These are phyloP conservation scores for Lolium multiflorum DNA, from an alignment of 176 grass and related monocot genomes.

Conservation along the genomic window DNA sequence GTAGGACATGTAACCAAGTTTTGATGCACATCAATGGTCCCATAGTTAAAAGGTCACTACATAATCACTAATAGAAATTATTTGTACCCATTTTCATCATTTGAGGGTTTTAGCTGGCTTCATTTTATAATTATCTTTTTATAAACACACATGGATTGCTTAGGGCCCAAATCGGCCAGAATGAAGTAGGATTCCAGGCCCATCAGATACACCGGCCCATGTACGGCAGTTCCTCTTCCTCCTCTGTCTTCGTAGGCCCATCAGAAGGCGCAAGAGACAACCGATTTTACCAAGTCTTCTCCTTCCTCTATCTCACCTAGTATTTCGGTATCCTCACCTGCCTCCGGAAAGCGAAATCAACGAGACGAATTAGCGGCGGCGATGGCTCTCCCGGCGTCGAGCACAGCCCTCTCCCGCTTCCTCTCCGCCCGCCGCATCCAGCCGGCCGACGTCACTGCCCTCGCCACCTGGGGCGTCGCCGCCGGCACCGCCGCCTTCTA, in stretches of 20 bases:
- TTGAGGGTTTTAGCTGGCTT: too few relatives aligned
- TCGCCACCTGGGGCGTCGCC: slow-evolving; percentile 76
- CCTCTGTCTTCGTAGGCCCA: not conserved
- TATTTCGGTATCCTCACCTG: not conserved
- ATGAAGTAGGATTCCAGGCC: not conserved
- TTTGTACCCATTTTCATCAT: too few relatives aligned
- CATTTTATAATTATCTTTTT: too few relatives aligned
- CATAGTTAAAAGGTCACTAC: too few relatives aligned
- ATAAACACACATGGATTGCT: too few relatives aligned
- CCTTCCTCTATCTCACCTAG: not conserved
- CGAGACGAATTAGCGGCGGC: slow-evolving; percentile 38
- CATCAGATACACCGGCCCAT: not conserved
- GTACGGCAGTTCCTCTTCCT: not conserved
- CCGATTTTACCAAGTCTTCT: not conserved
- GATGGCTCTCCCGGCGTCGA: slow-evolving; percentile 63
- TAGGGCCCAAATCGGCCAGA: too few relatives aligned
- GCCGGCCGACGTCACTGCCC: slow-evolving; percentile 56
- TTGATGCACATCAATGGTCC: too few relatives aligned
- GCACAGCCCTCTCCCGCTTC: slow-evolving; percentile 70
- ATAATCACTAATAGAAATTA: too few relatives aligned
- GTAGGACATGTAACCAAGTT: too few relatives aligned
- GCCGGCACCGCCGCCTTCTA: slow-evolving; percentile 69
- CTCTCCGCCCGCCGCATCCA: slow-evolving; percentile 67
- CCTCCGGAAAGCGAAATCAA: not conserved
- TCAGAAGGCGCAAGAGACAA: not conserved